Evolutionary conservation across 805 yeast species (phyloP), one percentile per base, ranked within the genome.

Genomic region (Lipomyces mesembrius): DNA sequence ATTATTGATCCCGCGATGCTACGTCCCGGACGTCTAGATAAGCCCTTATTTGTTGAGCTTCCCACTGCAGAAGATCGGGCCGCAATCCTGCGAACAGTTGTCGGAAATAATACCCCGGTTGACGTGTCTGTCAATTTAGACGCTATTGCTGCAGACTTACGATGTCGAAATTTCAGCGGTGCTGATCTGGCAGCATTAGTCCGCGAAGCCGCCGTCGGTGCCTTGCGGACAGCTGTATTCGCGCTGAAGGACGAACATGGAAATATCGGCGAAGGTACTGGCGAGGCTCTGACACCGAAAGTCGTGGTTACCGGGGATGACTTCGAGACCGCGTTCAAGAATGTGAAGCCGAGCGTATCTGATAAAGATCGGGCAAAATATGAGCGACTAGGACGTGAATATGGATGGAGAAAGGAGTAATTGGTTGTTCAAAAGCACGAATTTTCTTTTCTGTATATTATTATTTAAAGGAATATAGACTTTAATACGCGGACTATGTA

Each of bases 1-100:
- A 94, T 94, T 91, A 95, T 94, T 71, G 99, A 94, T 78, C 92
- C 97, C 2, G 99, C 99, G 0, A 95, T 94, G 98, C 80, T 95
- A 57, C 85, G 99, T 76, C 98, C 98, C 0, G 99, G 98, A 5
- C 86, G 99, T 78, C 83, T 94, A 74, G 98, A 95, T 76, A 95
- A 94, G 78, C 91, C 97, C 2, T 80, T 94, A 57, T 94, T 88
- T 77, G 94, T 94, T 34, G 98, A 94, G 76, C 82, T 94, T 61
- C 99, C 99, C 2, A 85, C 86, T 6, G 85, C 87, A 0, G 82
- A 80, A 2, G 99, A 95, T 77, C 83, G 97, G 69, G 79, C 83
- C 2, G 98, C 93, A 70, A 95, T 94, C 66, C 81, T 94, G 75
- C 84, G 83, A 68, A 92, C 98, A 0, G 85, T 92, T 37, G 63